Conservation (phyloP, 345 rosid genomes). For the Populus davidiana region DNA sequence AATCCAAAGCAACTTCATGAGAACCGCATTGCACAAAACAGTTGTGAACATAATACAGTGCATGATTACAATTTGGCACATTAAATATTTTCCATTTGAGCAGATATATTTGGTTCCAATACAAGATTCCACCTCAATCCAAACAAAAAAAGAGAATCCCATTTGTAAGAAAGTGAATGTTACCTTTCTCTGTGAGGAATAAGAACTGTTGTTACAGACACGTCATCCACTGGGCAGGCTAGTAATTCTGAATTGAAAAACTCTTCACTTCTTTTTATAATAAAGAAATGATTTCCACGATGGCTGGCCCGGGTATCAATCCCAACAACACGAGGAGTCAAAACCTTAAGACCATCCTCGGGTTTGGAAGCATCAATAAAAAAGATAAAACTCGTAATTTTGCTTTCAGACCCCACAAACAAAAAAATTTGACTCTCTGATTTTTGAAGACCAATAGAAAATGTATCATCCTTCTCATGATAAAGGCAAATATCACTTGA, state of each 20-base stretch:
- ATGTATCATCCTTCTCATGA: slow-evolving; percentile 88
- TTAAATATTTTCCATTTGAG: no score
- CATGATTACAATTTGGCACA: no score
- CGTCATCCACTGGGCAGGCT: slow-evolving; percentile 62
- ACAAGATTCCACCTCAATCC: not conserved
- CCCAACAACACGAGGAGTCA: slow-evolving; percentile 74
- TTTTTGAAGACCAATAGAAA: slow-evolving; percentile 58
- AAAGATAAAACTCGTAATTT: slow-evolving; percentile 61
- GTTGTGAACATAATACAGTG: no score
- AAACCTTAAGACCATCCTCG: slow-evolving; percentile 62
- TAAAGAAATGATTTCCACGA: slow-evolving; percentile 82
- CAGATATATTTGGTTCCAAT: no score
- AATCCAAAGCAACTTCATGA: no score
- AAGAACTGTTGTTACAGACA: slow-evolving; percentile 55
- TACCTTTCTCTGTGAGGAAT: slow-evolving; percentile 88
- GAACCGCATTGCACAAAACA: no score
- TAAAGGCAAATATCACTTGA: slow-evolving; percentile 69
- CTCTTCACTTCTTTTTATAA: slow-evolving; percentile 66
- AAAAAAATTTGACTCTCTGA: slow-evolving; percentile 73
- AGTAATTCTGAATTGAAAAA: slow-evolving; percentile 78
- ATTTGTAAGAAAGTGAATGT: not conserved
- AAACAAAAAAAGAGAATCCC: not conserved
- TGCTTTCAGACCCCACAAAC: slow-evolving; percentile 72
- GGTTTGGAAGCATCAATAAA: slow-evolving; percentile 63
- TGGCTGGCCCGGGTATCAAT: slow-evolving; percentile 66